Evolutionary conservation across 1,284 basidiomycete species (phyloP).

Genomic region (Agaricales sp.): DNA sequence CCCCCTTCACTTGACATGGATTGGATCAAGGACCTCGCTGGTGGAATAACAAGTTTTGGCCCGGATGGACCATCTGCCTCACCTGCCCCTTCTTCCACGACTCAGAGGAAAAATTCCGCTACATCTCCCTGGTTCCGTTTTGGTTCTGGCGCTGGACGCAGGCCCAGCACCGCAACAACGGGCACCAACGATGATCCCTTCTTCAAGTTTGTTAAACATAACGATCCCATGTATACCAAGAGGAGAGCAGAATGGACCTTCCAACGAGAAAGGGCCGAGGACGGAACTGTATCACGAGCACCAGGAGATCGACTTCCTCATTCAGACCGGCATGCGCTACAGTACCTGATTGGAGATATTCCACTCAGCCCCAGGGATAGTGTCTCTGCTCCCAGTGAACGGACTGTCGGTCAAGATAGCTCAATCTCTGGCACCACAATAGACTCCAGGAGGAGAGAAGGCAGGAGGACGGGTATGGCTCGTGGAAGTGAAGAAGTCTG

Average conservation of each 20-base stretch:
- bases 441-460: conserved; percentile 18
- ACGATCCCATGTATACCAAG: conserved; percentile 36
- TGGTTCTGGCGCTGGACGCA: conserved; percentile 20
- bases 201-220: conserved; percentile 33
- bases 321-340: neutral
- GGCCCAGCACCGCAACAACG: conserved; percentile 40
- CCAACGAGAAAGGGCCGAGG: conserved; percentile 36
- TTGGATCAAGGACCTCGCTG: neutral
- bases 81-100: neutral
- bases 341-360: neutral
- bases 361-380: conserved; percentile 1
- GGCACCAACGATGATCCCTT: conserved; percentile 49
- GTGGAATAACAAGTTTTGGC: neutral
- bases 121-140: neutral
- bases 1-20: neutral
- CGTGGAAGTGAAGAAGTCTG: conserved; percentile 54
- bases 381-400: conserved; percentile 3
- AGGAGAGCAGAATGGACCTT: conserved; percentile 54
- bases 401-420: conserved; percentile 20
- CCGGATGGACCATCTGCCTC: neutral
- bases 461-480: conserved; percentile 27
- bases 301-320: conserved; percentile 6
- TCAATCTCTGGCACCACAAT: conserved; percentile 15
- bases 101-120: neutral
- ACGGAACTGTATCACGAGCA: conserved; percentile 9